A percentile compares a stretch with the other conserved stretches of the same genome.
Conservation (phyloP, 352 stramenopile genomes). For the Globisporangium abappressorium region DNA sequence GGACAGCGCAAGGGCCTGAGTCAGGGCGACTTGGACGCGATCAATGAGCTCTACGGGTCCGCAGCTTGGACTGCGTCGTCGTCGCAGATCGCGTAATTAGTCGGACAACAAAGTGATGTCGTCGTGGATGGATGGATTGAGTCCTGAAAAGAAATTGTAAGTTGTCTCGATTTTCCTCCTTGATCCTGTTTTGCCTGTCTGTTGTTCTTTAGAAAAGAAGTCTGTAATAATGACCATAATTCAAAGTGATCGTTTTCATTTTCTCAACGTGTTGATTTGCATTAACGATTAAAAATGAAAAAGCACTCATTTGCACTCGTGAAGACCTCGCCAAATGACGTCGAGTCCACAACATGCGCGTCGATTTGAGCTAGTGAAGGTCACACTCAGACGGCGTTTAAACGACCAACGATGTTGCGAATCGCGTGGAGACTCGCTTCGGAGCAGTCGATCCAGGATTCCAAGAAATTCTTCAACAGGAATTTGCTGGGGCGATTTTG, state of each 20-base stretch:
- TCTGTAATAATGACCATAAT: constrained; percentile 13
- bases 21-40: constrained; percentile 37
- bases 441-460: constrained; percentile 15
- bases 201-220: constrained; percentile 13
- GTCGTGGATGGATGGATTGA: constrained; percentile 5
- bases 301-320: too few species aligned
- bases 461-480: not conserved
- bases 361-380: not conserved
- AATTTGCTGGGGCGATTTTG: not conserved
- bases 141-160: constrained; percentile 14
- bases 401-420: constrained; percentile 1
- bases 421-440: constrained; percentile 1
- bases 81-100: constrained; percentile 24
- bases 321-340: not conserved
- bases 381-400: not conserved
- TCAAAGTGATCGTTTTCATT: constrained; percentile 12
- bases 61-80: constrained; percentile 21
- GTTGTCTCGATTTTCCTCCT: constrained; percentile 7
- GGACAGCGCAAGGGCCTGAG: constrained; percentile 64
- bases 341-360: not conserved
- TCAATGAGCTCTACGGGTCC: constrained; percentile 44
- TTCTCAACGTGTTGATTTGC: not conserved
- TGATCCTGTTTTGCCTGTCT: constrained; percentile 6
- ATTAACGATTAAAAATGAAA: not conserved
- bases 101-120: not conserved